Conservation (phyloP, 805 yeast genomes). For the Candida morakotiae region DNA sequence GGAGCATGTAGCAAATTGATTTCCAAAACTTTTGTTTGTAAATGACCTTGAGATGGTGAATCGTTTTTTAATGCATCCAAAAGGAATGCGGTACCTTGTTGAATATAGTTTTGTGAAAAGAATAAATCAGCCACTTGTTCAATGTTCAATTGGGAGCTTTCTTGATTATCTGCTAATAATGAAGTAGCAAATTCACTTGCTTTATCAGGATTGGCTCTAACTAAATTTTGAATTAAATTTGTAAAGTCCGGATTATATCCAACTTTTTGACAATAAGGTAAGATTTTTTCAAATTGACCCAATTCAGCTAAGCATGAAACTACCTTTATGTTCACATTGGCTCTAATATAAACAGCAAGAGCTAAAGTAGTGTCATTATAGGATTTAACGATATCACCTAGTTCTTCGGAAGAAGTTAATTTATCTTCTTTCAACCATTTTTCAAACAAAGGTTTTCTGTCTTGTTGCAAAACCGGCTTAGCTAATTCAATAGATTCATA, state of each 20-base stretch:
- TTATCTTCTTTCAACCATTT: constrained; percentile 96
- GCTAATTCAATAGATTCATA: constrained; percentile 94
- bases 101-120: constrained; percentile 89
- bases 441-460: constrained; percentile 87
- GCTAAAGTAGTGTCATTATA: constrained; percentile 77
- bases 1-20: constrained; percentile 94
- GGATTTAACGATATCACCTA: constrained; percentile 93
- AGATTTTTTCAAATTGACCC: constrained; percentile 93
- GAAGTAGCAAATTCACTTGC: constrained; percentile 96
- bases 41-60: constrained; percentile 89
- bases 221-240: constrained; percentile 81
- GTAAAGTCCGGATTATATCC: constrained; percentile 87
- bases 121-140: constrained; percentile 91
- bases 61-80: constrained; percentile 93
- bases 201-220: constrained; percentile 93
- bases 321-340: constrained; percentile 81
- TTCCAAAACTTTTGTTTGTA: constrained; percentile 92
- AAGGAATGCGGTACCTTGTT: constrained; percentile 96
- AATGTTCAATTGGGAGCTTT: constrained; percentile 53
- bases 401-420: constrained; percentile 90
- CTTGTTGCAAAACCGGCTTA: constrained; percentile 92
- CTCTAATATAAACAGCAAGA: constrained; percentile 82
- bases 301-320: constrained; percentile 89
- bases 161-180: constrained; percentile 57
- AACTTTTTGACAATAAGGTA: constrained; percentile 90